Conservation (phyloP, 306 rosid species). For the Cicer cuneatum region DNA sequence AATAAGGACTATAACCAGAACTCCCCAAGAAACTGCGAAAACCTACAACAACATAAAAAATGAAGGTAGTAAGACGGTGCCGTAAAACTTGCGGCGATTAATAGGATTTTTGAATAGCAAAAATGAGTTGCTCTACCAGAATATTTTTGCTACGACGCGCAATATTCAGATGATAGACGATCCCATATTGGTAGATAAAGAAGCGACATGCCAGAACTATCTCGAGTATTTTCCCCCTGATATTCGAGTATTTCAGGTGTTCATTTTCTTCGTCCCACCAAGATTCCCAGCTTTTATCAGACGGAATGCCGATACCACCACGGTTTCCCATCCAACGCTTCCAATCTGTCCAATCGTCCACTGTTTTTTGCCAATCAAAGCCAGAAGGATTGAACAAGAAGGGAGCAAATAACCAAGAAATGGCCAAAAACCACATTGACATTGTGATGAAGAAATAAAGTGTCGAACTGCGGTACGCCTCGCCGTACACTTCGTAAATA, state of each 20-base stretch:
- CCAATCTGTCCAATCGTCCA: conserved; percentile 98
- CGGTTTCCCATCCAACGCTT: conserved; percentile 99
- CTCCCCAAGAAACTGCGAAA: conserved; percentile 88
- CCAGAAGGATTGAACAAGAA: conserved; percentile 91
- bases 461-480: conserved; percentile 65
- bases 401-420: conserved; percentile 99
- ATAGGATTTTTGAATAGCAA: conserved; percentile 26
- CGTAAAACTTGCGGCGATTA: conserved; percentile 23
- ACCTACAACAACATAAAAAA: conserved; percentile 57
- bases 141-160: conserved; percentile 67
- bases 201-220: conserved; percentile 82
- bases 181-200: conserved; percentile 89
- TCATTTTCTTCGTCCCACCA: conserved; percentile 99
- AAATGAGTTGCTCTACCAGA: conserved; percentile 62
- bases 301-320: conserved; percentile 86
- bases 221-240: conserved; percentile 82
- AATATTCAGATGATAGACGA: conserved; percentile 89
- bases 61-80: conserved; percentile 40
- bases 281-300: conserved; percentile 94
- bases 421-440: conserved; percentile 92
- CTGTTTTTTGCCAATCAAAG: conserved; percentile 98
- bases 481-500: conserved; percentile 73
- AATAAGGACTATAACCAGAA: conserved; percentile 65
- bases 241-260: conserved; percentile 75
- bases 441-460: conserved; percentile 79